Evolutionary conservation across 345 rosid genomes (phyloP).

Genomic region (Boechera retrofracta): DNA sequence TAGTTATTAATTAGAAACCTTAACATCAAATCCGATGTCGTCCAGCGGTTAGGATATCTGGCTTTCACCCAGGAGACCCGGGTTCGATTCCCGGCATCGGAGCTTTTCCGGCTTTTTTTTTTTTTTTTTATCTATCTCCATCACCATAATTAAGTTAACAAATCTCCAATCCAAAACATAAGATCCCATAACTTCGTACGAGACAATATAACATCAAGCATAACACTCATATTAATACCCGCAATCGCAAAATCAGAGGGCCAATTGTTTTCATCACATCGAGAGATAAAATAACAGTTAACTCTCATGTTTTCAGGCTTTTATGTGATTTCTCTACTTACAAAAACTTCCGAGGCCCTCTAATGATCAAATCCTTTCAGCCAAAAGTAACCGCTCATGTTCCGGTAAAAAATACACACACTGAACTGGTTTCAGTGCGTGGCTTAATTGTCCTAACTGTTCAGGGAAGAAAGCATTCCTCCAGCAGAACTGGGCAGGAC

Average conservation of each 20-base stretch:
- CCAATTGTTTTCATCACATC: constrained; percentile 16
- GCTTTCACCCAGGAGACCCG: constrained; percentile 98
- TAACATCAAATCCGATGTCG: constrained; percentile 61
- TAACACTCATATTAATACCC: not conserved
- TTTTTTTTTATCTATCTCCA: too few species aligned
- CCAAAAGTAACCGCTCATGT: constrained; percentile 26
- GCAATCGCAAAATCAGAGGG: constrained; percentile 7
- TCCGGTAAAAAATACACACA: constrained; percentile 28
- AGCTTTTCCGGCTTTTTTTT: constrained; percentile 24
- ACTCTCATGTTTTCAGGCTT: constrained; percentile 17
- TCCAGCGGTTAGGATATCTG: constrained; percentile 98
- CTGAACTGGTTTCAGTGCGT: constrained; percentile 21
- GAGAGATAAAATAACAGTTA: constrained; percentile 16
- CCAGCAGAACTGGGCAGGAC: constrained; percentile 73
- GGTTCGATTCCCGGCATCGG: constrained; percentile 97
- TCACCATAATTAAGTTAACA: not conserved
- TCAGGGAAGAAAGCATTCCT: constrained; percentile 83
- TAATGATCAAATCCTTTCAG: constrained; percentile 6
- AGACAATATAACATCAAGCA: not conserved
- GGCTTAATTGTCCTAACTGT: constrained; percentile 47
- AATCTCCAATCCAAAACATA: not conserved
- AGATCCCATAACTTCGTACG: not conserved
- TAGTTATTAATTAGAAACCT: rapidly evolving
- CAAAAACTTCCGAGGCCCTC: constrained; percentile 37
- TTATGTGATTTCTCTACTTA: constrained; percentile 8